These are phyloP conservation scores for Schwanniomyces pseudopolymorphus DNA, from an alignment of 805 yeast genomes.

Conservation along the genomic window DNA sequence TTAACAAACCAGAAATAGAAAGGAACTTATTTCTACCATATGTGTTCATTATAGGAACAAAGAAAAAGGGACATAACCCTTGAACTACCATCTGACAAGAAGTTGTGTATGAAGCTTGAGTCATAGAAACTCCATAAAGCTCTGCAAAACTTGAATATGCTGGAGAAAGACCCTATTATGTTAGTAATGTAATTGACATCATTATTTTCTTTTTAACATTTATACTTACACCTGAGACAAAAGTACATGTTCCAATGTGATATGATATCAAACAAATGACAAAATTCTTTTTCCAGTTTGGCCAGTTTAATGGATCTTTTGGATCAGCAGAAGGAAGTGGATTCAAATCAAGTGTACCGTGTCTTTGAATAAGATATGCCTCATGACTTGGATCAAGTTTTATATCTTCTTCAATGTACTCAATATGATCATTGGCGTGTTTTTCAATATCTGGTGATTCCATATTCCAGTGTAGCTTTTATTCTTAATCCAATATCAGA, in stretches of 20 bases:
- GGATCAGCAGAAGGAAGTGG: constrained; percentile 13
- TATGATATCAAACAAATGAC: constrained; percentile 13
- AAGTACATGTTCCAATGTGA: constrained; percentile 12
- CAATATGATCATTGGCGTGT: neutral
- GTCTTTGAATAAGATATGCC: constrained; percentile 10
- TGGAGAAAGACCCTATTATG: neutral
- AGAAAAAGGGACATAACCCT: constrained; percentile 10
- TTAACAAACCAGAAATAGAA: constrained; percentile 9
- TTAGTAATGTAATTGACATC: no score
- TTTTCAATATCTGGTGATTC: neutral
- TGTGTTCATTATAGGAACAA: constrained; percentile 13
- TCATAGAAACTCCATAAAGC: constrained; percentile 3
- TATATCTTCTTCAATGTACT: neutral
- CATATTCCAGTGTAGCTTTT: neutral
- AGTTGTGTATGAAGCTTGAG: constrained; percentile 8
- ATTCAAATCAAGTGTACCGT: constrained; percentile 12
- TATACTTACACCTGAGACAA: constrained; percentile 13
- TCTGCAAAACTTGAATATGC: constrained; percentile 1
- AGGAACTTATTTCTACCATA: constrained; percentile 13
- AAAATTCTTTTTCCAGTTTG: constrained; percentile 8
- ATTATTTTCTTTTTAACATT: no score
- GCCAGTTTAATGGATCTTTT: constrained; percentile 17
- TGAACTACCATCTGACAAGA: constrained; percentile 8
- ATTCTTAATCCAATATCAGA: no score
- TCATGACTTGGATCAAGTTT: constrained; percentile 1